phyloP scores from a whole-genome alignment of 2,329 filamentous ascomycete species.

The Colletotrichum filicis region DNA sequence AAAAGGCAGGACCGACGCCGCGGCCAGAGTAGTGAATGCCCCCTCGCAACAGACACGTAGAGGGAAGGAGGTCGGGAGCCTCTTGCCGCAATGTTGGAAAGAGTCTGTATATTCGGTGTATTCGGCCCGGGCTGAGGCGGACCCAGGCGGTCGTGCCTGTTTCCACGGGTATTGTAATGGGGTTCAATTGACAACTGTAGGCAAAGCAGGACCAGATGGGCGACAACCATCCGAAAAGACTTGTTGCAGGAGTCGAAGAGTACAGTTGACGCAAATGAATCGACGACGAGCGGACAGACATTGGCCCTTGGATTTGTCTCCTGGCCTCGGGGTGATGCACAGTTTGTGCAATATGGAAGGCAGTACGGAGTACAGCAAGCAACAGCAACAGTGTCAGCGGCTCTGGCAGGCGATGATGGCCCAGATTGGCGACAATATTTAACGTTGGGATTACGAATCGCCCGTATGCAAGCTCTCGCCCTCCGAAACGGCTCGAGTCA shows the following conservation, averaged over 20 bases:
- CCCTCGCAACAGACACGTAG: background rate
- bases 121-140: conserved; percentile 3
- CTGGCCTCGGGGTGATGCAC: background rate
- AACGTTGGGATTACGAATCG: conserved; percentile 23
- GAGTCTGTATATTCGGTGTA: background rate
- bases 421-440: conserved; percentile 27
- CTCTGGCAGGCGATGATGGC: conserved; percentile 4
- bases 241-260: background rate
- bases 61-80: background rate
- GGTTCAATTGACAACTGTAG: background rate
- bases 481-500: conserved; percentile 34
- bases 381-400: background rate
- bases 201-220: background rate
- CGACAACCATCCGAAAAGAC: background rate
- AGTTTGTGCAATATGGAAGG: conserved; percentile 13
- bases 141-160: background rate
- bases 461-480: conserved; percentile 12
- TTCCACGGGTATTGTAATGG: background rate
- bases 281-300: conserved; percentile 8
- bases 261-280: conserved; percentile 9
- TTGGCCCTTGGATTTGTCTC: background rate
- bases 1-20: background rate
- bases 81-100: background rate
- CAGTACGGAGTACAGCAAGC: background rate
- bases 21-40: background rate